Evolutionary conservation across 768 basidiomycete genomes (phyloP), one percentile per base, ranked within the genome.

Genomic region (Chiua virens): DNA sequence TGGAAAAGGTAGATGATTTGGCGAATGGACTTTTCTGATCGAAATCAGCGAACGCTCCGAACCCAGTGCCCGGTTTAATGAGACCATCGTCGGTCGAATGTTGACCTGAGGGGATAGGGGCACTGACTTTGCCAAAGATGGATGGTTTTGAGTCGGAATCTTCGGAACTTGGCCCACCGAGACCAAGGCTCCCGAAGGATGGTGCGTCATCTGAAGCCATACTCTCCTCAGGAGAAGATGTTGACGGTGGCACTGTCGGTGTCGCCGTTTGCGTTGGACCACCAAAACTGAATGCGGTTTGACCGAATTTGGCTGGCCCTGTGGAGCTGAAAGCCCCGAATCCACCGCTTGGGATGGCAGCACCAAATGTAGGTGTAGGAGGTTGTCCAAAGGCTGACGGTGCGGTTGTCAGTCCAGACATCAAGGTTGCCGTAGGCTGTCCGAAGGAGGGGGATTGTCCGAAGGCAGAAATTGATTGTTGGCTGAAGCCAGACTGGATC

Each of bases 21-120:
- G 56, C 59, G 21, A 68, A 67, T 6, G 61, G 57, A 40, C 64
- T 63, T 36, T 59, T 68, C 47, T 64, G 58, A 27, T 61, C 65
- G 3, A 62, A 56, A 25, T 50, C 40, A 11, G 43, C 38, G 14
- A 70, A 65, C 4, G 64, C 67, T 20, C 68, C 74, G 51, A 73
- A 75, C 5, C 66, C 74, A 15, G 62, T 57, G 3, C 68, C 68
- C 3, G 68, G 70, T 52, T 69, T 75, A 27, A 72, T 63, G 8
- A 66, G 27, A 40, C 55, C 46, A 34, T 42, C 45, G 4, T 55
- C 59, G 8, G 55, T 49, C n/a, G 64, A 51, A 22, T 56, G 56
- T 48, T 54, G 55, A 25, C 22, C 20, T 4, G 56, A 53, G 25
- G 58, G 32, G 11, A 40, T 42, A n/a, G 56, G 42, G 8, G 39